Evolutionary conservation across 345 rosid genomes (phyloP), one percentile per base, ranked within the genome.

Genomic region (Erysimum cheiranthoides): DNA sequence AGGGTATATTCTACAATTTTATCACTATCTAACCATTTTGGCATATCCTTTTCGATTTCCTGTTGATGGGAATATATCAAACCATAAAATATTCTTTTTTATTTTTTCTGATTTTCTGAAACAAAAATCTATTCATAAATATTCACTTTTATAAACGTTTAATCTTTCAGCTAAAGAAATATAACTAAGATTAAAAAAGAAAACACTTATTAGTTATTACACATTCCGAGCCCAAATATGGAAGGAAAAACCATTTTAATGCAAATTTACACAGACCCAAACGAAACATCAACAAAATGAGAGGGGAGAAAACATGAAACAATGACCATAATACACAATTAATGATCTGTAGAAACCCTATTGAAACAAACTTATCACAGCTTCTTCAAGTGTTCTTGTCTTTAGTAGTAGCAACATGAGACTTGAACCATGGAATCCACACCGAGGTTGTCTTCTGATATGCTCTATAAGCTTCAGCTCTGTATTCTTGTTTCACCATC

Each of bases 381-480:
- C 50, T 36, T 42, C 61, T 51, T 89, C 85, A 89, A 74, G 75
- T 71, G 77, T 72, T 75, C 85, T 89, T 89, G 31, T 87, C 82
- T 76, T 87, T 85, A 65, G 75, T 31, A 17, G 40, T 30, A 42
- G 59, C 39, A 30, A 73, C 69, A 8, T 82, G 78, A 65, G 86
- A 83, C 69, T 82, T 90, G 85, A 94, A 90, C 98, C 98, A 94
- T 66, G 98, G 97, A 59, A 90, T 78, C 91, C 97, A 94, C 27
- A 86, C 97, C 0, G 97, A 92, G 30, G 97, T 92, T 34, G 90
- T 86, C 86, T 87, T 92, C 87, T 94, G 98, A 74, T 94, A 94
- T 12, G 78, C 67, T 84, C 88, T 80, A 72, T 94, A 94, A 17
- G 96, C 90, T 80, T 90, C 93, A 67, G 92, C 88, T 85, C 99